Conservation (phyloP, 768 basidiomycete species). For the Pulveroboletus frians region DNA sequence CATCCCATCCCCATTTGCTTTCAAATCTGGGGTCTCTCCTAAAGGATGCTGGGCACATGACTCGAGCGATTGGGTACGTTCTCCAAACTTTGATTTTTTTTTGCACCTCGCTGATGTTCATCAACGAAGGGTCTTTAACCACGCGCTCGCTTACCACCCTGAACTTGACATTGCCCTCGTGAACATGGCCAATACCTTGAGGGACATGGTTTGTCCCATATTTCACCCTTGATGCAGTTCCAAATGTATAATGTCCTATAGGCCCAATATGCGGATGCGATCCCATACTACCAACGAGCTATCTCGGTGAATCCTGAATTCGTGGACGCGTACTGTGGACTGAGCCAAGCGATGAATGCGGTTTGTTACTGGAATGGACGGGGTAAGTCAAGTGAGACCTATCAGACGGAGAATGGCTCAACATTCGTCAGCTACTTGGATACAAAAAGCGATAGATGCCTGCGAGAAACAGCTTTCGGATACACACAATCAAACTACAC, state of each 20-base stretch:
- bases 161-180: conserved; percentile 48
- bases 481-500: conserved; percentile 28
- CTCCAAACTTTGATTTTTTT: background rate
- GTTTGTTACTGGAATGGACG: conserved; percentile 44
- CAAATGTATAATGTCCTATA: conserved; percentile 7
- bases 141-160: conserved; percentile 38
- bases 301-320: conserved; percentile 39
- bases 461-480: conserved; percentile 36
- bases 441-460: conserved; percentile 34
- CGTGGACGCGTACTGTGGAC: conserved; percentile 44
- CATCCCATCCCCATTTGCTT: conserved; percentile 44
- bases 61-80: conserved; percentile 39
- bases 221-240: background rate
- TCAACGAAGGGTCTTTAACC: conserved; percentile 34
- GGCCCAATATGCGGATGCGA: conserved; percentile 40
- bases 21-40: conserved; percentile 48
- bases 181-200: conserved; percentile 48
- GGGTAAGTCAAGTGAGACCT: conserved; percentile 19
- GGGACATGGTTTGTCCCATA: conserved; percentile 36
- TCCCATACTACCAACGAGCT: conserved; percentile 43
- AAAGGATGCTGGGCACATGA: conserved; percentile 43
- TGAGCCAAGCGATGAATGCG: conserved; percentile 41
- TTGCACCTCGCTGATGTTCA: background rate
- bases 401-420: conserved; percentile 5
- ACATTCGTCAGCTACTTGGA: conserved; percentile 26